A percentile compares a stretch with the other conserved stretches of the same genome.
phyloP scores from a whole-genome alignment of 495 filamentous ascomycete genomes.

The Parathielavia hyrcaniae region DNA sequence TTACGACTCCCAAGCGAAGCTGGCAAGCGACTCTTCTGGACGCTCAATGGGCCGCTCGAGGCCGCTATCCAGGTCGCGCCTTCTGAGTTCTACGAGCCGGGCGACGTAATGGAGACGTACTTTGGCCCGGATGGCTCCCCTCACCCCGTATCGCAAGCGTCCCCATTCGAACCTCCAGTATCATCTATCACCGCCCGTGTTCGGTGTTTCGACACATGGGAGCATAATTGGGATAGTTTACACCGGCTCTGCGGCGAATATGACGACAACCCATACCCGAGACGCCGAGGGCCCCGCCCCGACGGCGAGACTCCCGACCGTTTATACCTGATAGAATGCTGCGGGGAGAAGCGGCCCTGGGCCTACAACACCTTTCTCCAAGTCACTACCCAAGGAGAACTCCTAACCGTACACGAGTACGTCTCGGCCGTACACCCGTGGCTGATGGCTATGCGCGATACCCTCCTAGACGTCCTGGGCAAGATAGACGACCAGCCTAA shows the following conservation, averaged over 20 bases:
- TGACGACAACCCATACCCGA: background rate
- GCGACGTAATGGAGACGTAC: constrained; percentile 6
- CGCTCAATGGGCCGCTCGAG: constrained; percentile 6
- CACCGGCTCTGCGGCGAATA: too few species aligned
- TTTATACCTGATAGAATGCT: constrained; percentile 2
- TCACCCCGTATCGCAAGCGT: constrained; percentile 4
- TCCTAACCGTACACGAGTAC: constrained; percentile 7
- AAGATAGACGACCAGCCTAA: too few species aligned
- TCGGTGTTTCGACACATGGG: background rate
- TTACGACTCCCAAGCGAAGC: too few species aligned
- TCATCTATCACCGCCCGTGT: background rate
- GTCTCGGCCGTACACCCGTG: constrained; percentile 7
- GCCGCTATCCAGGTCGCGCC: constrained; percentile 1
- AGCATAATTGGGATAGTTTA: background rate
- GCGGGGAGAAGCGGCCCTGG: constrained; percentile 9
- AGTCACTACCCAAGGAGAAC: background rate
- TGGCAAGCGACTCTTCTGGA: constrained; percentile 8
- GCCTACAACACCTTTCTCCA: constrained; percentile 5
- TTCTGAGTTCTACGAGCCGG: constrained; percentile 5
- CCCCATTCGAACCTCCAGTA: background rate
- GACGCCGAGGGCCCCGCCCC: constrained; percentile 1
- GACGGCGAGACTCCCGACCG: constrained; percentile 1
- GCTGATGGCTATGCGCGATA: constrained; percentile 7
- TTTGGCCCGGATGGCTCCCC: constrained; percentile 3
- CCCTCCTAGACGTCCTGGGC: too few species aligned